These are phyloP conservation scores for Kuraishia cidri DNA, from an alignment of 805 yeast species.

Conservation along the genomic window DNA sequence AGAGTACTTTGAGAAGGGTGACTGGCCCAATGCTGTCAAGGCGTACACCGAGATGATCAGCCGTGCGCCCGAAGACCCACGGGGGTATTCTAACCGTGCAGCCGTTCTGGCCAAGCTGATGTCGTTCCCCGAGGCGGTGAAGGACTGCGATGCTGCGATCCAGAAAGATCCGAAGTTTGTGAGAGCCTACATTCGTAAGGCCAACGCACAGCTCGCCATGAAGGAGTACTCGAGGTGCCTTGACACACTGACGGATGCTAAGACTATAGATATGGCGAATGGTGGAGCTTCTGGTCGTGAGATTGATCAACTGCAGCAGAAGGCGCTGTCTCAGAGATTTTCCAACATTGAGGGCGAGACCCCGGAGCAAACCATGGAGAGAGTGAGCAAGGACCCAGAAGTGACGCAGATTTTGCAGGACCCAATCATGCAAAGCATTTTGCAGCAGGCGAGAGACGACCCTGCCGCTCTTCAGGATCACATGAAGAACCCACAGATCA, in stretches of 20 bases:
- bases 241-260: slow-evolving; percentile 75
- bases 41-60: slow-evolving; percentile 93
- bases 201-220: slow-evolving; percentile 86
- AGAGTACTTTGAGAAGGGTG: slow-evolving; percentile 78
- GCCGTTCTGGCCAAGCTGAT: slow-evolving; percentile 91
- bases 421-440: slow-evolving; percentile 92
- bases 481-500: slow-evolving; percentile 92
- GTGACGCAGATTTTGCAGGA: slow-evolving; percentile 82
- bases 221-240: slow-evolving; percentile 76
- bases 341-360: slow-evolving; percentile 81
- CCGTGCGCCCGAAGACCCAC: slow-evolving; percentile 94
- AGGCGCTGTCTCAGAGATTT: slow-evolving; percentile 76
- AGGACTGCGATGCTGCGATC: slow-evolving; percentile 87
- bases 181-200: slow-evolving; percentile 95
- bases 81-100: slow-evolving; percentile 97
- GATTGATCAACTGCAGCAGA: slow-evolving; percentile 72
- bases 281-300: slow-evolving; percentile 57
- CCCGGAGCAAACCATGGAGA: slow-evolving; percentile 86
- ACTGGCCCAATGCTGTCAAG: slow-evolving; percentile 95
- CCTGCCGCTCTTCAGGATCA: slow-evolving; percentile 97
- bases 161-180: slow-evolving; percentile 80
- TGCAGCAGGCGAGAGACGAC: slow-evolving; percentile 87
- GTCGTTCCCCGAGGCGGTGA: slow-evolving; percentile 95
- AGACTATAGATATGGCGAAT: slow-evolving; percentile 56
- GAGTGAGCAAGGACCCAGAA: slow-evolving; percentile 92